Evolutionary conservation across 2,329 filamentous ascomycete species (phyloP), one percentile per base, ranked within the genome.

Genomic region (Claviceps paspali): DNA sequence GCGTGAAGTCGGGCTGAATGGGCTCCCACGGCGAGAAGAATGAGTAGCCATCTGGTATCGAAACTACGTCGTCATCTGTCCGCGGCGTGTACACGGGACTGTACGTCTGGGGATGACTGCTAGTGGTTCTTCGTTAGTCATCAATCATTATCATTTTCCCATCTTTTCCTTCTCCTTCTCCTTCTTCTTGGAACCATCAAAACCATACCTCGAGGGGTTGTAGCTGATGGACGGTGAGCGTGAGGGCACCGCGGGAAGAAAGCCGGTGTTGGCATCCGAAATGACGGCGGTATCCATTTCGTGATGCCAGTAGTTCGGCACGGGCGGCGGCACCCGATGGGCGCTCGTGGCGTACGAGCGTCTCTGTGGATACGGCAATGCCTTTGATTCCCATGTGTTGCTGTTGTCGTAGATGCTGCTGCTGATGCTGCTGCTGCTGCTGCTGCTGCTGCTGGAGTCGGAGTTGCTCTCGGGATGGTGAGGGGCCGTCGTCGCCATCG

Each of bases 291-390:
- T 17, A 9, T 19, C 27, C 23, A 12, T 6, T n/a, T 24, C 33
- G 17, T 39, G 38, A 15, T 32, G 33, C 38, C 38, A 39, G 17
- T 36, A 39, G 19, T 39, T 18, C 22, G 38, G 38, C 6, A 39
- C 28, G 6, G 38, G 38, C 9, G 38, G 33, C 12, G 8, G 32
- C 21, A 8, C 27, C 11, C 15, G 22, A n/a, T 12, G 18, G 17
- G 12, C 12, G 6, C 5, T 4, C n/a, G 7, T 5, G 14, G 17
- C 3, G 14, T 27, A 33, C 6, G 33, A n/a, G 12, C 6, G n/a
- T n/a, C 12, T 15, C 15, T 14, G 15, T 6, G 12, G 18, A 9
- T 14, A 28, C 33, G 27, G n/a, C 8, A 14, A 5, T 3, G 21
- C 17, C 11, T 17, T 6, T 14, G 29, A 15, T 5, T 6, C 15